Evolutionary conservation across 108 stramenopile genomes (phyloP), one percentile per base, ranked within the genome.

Genomic region (Fistulifera pelliculosa): DNA sequence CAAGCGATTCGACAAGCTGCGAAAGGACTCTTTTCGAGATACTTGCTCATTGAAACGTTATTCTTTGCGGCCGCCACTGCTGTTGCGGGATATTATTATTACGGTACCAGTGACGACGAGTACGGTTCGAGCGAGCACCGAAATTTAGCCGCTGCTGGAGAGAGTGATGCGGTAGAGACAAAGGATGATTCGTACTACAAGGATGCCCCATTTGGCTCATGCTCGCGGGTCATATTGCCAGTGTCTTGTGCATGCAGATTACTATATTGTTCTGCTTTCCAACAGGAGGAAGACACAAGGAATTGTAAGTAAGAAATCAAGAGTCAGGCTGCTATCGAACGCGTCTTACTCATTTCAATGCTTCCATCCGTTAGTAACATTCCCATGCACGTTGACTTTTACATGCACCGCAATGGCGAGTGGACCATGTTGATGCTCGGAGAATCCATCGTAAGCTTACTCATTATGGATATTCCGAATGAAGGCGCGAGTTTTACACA

Each of bases 341-440:
- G 11, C 31, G 11, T 19, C 12, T 35, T 53, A 27, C 21, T 6
- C n/a, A n/a, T n/a, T n/a, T n/a, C n/a, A n/a, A n/a, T n/a, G n/a
- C n/a, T n/a, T n/a, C n/a, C n/a, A n/a, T n/a, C n/a, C 42, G 15
- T 42, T 13, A 35, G 16, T 47, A 41, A 26, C 11, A 39, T 80
- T 0, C 77, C 77, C 1, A 43, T 67, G 44, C 69, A 79, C 49
- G 52, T 73, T 38, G 74, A 74, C 26, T 77, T 68, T 58, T 42
- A 54, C 41, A 68, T 75, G 14, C 79, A 81, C 53, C 43, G 79
- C 4, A 60, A 74, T 31, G 79, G 79, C 13, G 79, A 81, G 52
- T 81, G 79, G 79, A 77, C 49, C 19, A 74, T 81, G 76, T 49
- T 81, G 10, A 77, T 81, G 73, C 50, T 81, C 21, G 80, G 80